Evolutionary conservation across 139 green algal genomes (phyloP).

Genomic region (Picochlorum costavermella): DNA sequence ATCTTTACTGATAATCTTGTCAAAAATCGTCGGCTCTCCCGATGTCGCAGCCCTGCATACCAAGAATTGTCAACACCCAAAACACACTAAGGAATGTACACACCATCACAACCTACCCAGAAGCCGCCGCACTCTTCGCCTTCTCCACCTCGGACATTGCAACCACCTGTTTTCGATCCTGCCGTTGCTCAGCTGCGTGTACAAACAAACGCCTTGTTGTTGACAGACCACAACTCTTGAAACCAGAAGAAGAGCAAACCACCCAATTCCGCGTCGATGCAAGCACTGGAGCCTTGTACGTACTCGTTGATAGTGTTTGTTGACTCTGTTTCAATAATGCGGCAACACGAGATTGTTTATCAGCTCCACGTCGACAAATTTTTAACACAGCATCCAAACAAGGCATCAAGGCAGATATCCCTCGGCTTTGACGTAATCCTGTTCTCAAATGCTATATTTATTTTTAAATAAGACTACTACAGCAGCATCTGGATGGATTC

Average conservation of each 20-base stretch:
- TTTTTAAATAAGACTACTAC: no score
- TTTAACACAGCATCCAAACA: conserved; percentile 2
- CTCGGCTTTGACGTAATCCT: neutral
- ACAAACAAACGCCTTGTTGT: no score
- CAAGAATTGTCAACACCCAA: neutral
- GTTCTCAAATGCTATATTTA: neutral
- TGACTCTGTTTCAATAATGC: conserved; percentile 2
- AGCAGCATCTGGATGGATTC: no score
- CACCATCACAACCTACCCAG: conserved; percentile 17
- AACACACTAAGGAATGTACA: neutral
- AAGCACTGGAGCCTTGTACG: no score
- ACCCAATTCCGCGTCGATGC: no score
- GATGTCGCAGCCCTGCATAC: conserved; percentile 16
- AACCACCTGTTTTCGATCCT: conserved; percentile 20
- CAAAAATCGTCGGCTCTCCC: conserved; percentile 79
- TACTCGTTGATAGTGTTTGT: no score
- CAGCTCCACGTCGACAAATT: neutral
- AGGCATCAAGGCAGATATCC: neutral
- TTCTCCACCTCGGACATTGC: conserved; percentile 19
- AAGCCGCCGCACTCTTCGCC: conserved; percentile 22
- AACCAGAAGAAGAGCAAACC: no score
- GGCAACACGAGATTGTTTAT: neutral
- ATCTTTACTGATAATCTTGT: conserved; percentile 91
- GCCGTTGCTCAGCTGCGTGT: no score
- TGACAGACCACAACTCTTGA: no score